Evolutionary conservation across 2,329 filamentous ascomycete genomes (phyloP).

Genomic region (Zopfia rhizophila): DNA sequence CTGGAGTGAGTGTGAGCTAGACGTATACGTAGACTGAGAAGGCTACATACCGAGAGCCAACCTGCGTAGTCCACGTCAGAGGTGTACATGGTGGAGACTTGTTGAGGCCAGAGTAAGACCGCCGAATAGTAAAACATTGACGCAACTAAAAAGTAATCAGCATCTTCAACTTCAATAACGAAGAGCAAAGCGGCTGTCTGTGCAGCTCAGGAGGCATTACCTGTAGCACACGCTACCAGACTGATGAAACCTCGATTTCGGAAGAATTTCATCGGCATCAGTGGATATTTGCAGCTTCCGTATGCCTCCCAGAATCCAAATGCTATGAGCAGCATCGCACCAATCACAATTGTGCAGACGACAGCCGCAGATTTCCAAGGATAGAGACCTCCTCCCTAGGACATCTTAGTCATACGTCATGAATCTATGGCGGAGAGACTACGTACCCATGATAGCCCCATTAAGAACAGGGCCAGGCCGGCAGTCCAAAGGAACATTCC

Average conservation of each 20-base stretch:
- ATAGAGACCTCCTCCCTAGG: constrained; percentile 40
- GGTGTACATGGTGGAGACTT: constrained; percentile 27
- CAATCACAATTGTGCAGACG: constrained; percentile 37
- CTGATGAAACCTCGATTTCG: constrained; percentile 21
- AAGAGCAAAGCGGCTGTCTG: constrained; percentile 1
- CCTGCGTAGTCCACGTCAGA: constrained; percentile 22
- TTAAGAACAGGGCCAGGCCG: constrained; percentile 23
- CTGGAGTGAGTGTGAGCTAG: constrained; percentile 10
- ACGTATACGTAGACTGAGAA: too few relatives aligned
- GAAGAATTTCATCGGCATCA: constrained; percentile 30
- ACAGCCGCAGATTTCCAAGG: constrained; percentile 40
- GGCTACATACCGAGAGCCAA: constrained; percentile 24
- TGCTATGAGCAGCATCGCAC: constrained; percentile 31
- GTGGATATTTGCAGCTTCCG: constrained; percentile 21
- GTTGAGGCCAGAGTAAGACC: constrained; percentile 25
- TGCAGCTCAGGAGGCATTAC: constrained; percentile 5
- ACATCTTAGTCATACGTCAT: neutral
- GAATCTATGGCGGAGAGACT: neutral
- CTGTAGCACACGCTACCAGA: constrained; percentile 23
- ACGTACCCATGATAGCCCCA: constrained; percentile 25
- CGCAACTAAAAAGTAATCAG: constrained; percentile 10
- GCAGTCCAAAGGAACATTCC: constrained; percentile 25
- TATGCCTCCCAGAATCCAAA: constrained; percentile 25
- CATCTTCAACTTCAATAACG: too few relatives aligned
- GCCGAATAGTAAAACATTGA: constrained; percentile 25